These are phyloP conservation scores for Aspergillus egyptiacus DNA, from an alignment of 495 filamentous ascomycete genomes.

Conservation along the genomic window DNA sequence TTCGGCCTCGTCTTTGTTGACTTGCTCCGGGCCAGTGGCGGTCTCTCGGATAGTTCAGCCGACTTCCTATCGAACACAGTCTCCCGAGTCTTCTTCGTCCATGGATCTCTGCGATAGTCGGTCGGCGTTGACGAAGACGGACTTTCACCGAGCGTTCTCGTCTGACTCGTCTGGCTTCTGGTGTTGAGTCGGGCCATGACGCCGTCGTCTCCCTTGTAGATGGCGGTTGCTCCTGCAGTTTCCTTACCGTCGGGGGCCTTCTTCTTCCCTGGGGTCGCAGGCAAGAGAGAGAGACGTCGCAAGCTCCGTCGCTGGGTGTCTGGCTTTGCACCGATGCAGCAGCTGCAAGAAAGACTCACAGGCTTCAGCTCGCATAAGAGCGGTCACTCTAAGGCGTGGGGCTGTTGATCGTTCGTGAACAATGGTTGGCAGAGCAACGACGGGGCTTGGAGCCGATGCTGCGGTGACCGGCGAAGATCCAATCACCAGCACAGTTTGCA, in stretches of 20 bases:
- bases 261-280: not conserved
- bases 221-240: not conserved
- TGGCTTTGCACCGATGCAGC: not conserved
- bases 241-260: not conserved
- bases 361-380: too few species aligned
- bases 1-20: constrained; percentile 9
- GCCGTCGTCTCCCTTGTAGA: not conserved
- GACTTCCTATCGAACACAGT: not conserved
- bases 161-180: constrained; percentile 9
- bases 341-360: not conserved
- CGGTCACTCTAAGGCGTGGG: too few species aligned
- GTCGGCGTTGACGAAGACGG: not conserved
- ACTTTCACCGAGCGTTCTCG: too few species aligned
- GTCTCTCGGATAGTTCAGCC: constrained; percentile 3
- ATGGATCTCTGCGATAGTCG: constrained; percentile 7
- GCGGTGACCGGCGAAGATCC: too few species aligned
- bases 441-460: not conserved
- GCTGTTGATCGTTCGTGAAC: too few species aligned
- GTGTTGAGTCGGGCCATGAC: constrained; percentile 26
- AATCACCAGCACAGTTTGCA: too few species aligned
- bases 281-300: not conserved
- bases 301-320: not conserved
- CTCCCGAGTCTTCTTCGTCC: constrained; percentile 4
- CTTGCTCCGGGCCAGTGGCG: constrained; percentile 6
- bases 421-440: constrained; percentile 18